Base-by-base conservation (phyloP, 306 rosid genomes). In the Prosopis cineraria region DNA sequence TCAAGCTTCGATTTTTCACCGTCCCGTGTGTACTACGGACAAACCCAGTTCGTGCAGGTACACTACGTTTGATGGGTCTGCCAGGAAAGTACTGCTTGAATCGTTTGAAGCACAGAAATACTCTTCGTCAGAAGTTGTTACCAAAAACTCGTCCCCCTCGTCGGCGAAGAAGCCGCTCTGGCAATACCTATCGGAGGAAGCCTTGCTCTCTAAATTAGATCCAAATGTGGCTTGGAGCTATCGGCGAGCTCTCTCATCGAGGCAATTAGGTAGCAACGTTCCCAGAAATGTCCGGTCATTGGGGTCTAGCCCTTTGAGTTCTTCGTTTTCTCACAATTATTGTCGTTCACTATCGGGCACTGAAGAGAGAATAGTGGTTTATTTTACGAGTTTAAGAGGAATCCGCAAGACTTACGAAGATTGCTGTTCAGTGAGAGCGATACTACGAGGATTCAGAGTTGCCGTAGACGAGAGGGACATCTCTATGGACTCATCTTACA, bases 171-270 rank as follows among this genome's bases (percentile, higher is more conserved):
- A 91, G 83, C 95, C 97, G 17, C 89, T 93, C 3, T 93, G 98
- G 98, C 89, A 93, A 75, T 91, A 91, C 78, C 82, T 93, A 45
- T 90, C 98, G 0, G 97, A 93, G 77, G 98, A 93, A 75, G 89
- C 91, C 33, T 68, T 93, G 53, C 86, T 93, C 13, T 79, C 97
- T 12, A 93, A 93, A 80, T 77, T 93, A 73, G 97, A 88, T 63
- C 93, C 93, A 34, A 87, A 89, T 47, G 98, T 93, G 59, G 92
- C 78, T 31, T 85, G 82, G 73, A 89, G 95, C 60, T 93, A 93
- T 69, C 58, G 93, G 24, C 62, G 95, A 73, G 97, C 98, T 36
- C 76, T 91, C 64, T 91, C 95, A 19, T 91, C 93, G 4, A 82
- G 93, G 45, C 87, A 86, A 29, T 74, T 89, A 47, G 88, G 88